Evolutionary conservation across 345 rosid species (phyloP), one percentile per base, ranked within the genome.

Genomic region (Citrus australasica): DNA sequence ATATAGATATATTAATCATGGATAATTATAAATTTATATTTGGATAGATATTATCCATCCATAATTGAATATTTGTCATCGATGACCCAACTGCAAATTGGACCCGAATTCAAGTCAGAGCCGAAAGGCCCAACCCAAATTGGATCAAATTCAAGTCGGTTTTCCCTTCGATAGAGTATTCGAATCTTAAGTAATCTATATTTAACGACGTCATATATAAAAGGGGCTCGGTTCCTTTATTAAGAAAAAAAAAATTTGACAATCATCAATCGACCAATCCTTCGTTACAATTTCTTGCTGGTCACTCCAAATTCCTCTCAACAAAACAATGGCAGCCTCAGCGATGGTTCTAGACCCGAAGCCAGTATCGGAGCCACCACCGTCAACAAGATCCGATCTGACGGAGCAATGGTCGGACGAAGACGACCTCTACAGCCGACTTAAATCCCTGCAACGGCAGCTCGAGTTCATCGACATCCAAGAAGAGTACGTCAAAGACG

Each of bases 401-500:
- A 73, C 24, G 51, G 71, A 33, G 77, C 77, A 76, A 17, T 75
- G 77, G 7, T 58, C 79, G 4, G 95, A 93, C 46, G 98, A 96
- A 46, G 99, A 96, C 32, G 99, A 96, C 84, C 98, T 84, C 60
- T 96, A 92, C 84, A 86, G 93, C 83, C 88, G 90, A 58, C 88
- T 87, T 4, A 96, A 96, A 78, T 89, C 95, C 3, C 90, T 94
- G 2, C 91, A 89, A 76, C 86, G 97, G 22, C 99, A 96, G 81
- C 76, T 91, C 1, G 99, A 92, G 84, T 96, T 94, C 91, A 90
- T 91, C 71, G 99, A 93, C 77, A 93, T 95, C 48, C 98, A 93
- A 80, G 98, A 93, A 65, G 98, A 95, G 87, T 95, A 95, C 68
- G 97, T 95, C 59, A 95, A 95, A 80, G 99, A 95, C 80, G 99